phyloP scores from a whole-genome alignment of 2,329 filamentous ascomycete genomes.

The Macrophomina tecta region DNA sequence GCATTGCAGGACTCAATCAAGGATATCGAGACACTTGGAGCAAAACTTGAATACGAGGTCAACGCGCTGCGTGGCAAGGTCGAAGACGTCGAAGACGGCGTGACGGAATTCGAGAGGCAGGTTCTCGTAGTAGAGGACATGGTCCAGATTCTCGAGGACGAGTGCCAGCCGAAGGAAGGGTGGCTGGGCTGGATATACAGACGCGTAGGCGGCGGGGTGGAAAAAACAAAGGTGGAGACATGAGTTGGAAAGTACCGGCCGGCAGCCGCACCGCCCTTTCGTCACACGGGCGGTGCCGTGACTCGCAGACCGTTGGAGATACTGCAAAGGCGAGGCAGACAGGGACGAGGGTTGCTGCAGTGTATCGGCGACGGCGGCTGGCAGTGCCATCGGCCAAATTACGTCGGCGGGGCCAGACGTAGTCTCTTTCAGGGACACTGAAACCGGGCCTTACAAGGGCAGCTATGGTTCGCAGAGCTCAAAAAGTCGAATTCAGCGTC shows the following conservation, averaged over 20 bases:
- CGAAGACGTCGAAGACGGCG: constrained; percentile 83
- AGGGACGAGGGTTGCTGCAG: constrained; percentile 23
- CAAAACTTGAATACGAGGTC: constrained; percentile 92
- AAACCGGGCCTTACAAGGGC: constrained; percentile 23
- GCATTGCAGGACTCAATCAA: constrained; percentile 73
- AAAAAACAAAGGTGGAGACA: constrained; percentile 3
- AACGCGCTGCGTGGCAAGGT: constrained; percentile 79
- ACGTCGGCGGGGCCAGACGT: constrained; percentile 12
- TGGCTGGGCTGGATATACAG: constrained; percentile 41
- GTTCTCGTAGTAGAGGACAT: constrained; percentile 50
- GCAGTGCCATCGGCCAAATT: constrained; percentile 18
- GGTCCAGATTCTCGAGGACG: constrained; percentile 64
- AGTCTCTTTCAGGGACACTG: constrained; percentile 14
- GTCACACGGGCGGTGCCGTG: constrained; percentile 15
- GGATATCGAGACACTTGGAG: constrained; percentile 79
- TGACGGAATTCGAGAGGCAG: constrained; percentile 79
- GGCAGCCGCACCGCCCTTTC: constrained; percentile 1
- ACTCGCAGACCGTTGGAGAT: constrained; percentile 16
- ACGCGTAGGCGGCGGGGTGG: neutral
- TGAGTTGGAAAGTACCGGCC: neutral
- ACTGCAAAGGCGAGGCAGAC: neutral
- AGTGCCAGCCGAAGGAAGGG: constrained; percentile 43
- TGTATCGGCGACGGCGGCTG: constrained; percentile 8
- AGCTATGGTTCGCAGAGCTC: neutral
- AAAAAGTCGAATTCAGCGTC: neutral